Evolutionary conservation across 106 monocot species (phyloP), one percentile per base, ranked within the genome.

Genomic region (Apostasia ramifera): DNA sequence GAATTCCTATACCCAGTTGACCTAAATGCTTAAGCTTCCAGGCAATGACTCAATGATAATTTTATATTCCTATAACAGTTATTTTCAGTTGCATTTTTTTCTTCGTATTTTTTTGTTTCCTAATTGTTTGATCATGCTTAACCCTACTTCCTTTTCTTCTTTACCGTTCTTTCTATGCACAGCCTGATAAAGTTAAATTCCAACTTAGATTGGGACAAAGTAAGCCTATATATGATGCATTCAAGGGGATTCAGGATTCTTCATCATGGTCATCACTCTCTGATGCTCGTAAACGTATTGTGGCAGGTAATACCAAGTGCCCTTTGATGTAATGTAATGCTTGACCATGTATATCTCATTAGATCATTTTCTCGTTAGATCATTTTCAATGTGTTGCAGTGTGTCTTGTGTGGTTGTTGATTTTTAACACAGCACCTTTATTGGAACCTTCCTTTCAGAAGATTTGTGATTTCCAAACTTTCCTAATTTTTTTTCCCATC

Each of bases 131-230:
- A 13, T n/a, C 43, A n/a, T 45, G 44, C 44, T 62, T 44, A 8
- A 59, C 6, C 40, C 41, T 7, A 62, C 13, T 0, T 12, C 4
- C 3, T 12, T 59, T 3, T 44, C 44, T 44, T 8, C 43, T 1
- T 45, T 4, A 44, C 44, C 14, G 43, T 62, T 44, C 44, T 6
- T 61, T 66, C 8, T 44, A 54, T 62, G 46, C 41, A 69, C 90
- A 98, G 97, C 97, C 97, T 2, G 97, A 92, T 51, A 98, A 98
- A 62, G 97, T 98, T 5, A 98, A 98, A 51, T 98, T 98, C 60
- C 81, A 89, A 59, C 87, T 98, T 56, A 85, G 90, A 52, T 56
- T 98, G 81, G 92, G 92, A 57, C 97, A 98, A 70, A 98, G 97
- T 76, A 98, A 92, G 72, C 92, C 97, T 37, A 85, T 98, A 66